Evolutionary conservation across 148 eudicot genomes (phyloP).

Genomic region (Silene conica): DNA sequence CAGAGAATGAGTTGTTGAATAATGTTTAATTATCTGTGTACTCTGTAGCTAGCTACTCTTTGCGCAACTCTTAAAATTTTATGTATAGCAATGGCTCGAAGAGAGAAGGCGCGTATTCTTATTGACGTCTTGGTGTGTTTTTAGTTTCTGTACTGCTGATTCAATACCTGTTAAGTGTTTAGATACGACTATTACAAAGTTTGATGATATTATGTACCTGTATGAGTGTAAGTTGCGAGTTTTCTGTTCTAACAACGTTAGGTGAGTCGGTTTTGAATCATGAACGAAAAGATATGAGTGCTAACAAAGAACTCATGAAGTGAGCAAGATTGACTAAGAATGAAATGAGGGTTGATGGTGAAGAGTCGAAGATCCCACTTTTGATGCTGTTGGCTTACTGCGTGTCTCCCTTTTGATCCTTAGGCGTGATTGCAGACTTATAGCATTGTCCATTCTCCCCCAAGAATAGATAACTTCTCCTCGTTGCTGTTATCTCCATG

Average conservation of each 20-base stretch:
- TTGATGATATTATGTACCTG: neutral
- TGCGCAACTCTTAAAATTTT: slow-evolving; percentile 19
- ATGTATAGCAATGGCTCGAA: slow-evolving; percentile 35
- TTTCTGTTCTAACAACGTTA: too few species aligned
- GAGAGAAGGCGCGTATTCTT: slow-evolving; percentile 20
- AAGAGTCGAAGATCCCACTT: too few species aligned
- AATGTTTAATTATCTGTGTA: slow-evolving; percentile 29
- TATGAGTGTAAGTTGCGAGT: neutral
- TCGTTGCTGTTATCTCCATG: too few species aligned
- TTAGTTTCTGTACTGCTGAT: slow-evolving; percentile 13
- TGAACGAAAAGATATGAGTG: too few species aligned
- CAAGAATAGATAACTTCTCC: neutral
- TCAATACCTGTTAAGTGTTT: neutral
- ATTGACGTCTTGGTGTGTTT: slow-evolving; percentile 6
- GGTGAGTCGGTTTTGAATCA: too few species aligned
- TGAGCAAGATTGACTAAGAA: slow-evolving; percentile 13
- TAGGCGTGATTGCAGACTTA: neutral
- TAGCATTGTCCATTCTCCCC: neutral
- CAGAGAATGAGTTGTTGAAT: slow-evolving; percentile 31
- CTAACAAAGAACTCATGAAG: too few species aligned
- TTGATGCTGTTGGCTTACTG: neutral
- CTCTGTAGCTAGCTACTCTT: slow-evolving; percentile 21
- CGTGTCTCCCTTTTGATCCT: slow-evolving; percentile 14
- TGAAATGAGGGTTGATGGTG: slow-evolving; percentile 19
- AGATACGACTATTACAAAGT: neutral